Evolutionary conservation across 352 stramenopile genomes (phyloP).

Genomic region (Sclerospora graminicola): DNA sequence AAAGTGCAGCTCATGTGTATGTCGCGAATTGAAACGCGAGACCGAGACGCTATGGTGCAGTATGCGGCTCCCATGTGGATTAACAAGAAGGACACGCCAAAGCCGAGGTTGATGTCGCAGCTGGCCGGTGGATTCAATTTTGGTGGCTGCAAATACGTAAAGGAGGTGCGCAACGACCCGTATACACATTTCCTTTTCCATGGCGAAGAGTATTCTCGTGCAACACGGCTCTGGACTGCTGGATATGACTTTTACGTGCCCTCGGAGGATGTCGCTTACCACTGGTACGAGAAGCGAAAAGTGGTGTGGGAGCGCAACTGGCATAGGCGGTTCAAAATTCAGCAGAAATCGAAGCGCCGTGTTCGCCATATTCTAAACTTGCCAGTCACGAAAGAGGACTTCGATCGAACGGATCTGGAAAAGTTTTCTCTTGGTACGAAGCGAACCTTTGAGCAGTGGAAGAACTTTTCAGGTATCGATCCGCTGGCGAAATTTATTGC

Average conservation of each 20-base stretch:
- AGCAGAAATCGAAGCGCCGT: conserved; percentile 63
- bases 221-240: conserved; percentile 58
- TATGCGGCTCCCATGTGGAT: conserved; percentile 61
- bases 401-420: conserved; percentile 61
- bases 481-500: conserved; percentile 48
- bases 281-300: conserved; percentile 78
- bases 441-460: conserved; percentile 69
- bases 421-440: conserved; percentile 62
- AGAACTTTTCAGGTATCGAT: conserved; percentile 71
- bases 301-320: conserved; percentile 78
- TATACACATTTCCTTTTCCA: conserved; percentile 75
- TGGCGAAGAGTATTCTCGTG: conserved; percentile 76
- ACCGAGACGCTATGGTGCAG: conserved; percentile 67
- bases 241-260: conserved; percentile 80
- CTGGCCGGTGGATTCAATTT: conserved; percentile 79
- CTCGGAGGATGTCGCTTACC: conserved; percentile 59
- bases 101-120: conserved; percentile 69
- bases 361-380: conserved; percentile 54
- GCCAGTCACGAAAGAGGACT: conserved; percentile 54
- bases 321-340: conserved; percentile 50
- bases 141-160: conserved; percentile 53
- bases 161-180: conserved; percentile 69
- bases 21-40: conserved; percentile 60
- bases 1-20: conserved; percentile 73
- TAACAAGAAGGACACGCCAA: conserved; percentile 53